Evolutionary conservation across 2,329 filamentous ascomycete genomes (phyloP).

Genomic region (Clarireedia sp.): DNA sequence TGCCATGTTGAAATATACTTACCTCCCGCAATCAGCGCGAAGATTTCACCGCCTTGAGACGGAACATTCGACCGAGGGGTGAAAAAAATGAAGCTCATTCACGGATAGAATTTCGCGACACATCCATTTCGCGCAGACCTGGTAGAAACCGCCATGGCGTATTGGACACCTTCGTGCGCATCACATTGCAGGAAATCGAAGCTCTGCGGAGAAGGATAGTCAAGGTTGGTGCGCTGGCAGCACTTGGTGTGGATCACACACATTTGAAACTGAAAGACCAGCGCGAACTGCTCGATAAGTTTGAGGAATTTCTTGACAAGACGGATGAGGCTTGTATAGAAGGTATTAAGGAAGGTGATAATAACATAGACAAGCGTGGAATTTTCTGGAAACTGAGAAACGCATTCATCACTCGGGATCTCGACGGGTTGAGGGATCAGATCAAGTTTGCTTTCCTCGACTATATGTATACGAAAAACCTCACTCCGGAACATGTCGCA

Average conservation of each 20-base stretch:
- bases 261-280: neutral
- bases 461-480: constrained; percentile 35
- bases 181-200: neutral
- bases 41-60: no score
- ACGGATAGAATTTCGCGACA: no score
- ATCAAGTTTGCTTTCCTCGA: constrained; percentile 55
- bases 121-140: no score
- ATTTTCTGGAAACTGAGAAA: constrained; percentile 39
- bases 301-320: neutral
- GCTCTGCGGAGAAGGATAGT: neutral
- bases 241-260: neutral
- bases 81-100: no score
- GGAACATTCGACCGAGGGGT: no score
- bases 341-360: constrained; percentile 11
- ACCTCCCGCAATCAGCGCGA: no score
- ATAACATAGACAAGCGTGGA: constrained; percentile 15
- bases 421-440: constrained; percentile 44
- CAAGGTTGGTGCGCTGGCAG: neutral
- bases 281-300: neutral
- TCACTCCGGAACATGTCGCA: constrained; percentile 26
- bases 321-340: neutral
- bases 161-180: no score
- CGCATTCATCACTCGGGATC: constrained; percentile 48
- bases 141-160: no score
- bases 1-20: no score